Evolutionary conservation across 768 basidiomycete species (phyloP), one percentile per base, ranked within the genome.

Genomic region (Mycena epipterygia): DNA sequence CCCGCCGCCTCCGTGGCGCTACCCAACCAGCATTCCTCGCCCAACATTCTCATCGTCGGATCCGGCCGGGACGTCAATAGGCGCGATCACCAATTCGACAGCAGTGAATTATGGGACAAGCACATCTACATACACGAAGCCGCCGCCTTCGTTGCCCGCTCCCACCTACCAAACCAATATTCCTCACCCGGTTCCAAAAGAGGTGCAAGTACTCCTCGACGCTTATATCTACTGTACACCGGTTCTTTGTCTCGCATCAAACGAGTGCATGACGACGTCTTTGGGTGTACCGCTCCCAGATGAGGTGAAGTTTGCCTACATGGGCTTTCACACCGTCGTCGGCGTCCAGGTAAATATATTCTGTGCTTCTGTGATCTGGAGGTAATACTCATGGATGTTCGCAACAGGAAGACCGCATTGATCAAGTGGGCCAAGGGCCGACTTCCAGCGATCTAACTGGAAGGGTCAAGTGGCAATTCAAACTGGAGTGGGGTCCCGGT

Each of bases 311-410:
- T 87, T 81, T 71, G 76, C 75, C 44, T 85, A 84, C 72, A 76
- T 89, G 75, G 89, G 89, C 0, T 83, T 83, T 46, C 89, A 87
- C 71, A 80, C 79, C 35, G 73, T 90, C 62, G 76, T 83, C 19
- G 76, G 79, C 16, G 73, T 88, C 8, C 78, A 79, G 75, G 89
- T 84, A 68, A 79, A 73, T 30, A 30, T 44, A 44, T 66, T 64
- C 44, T 19, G 27, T 48, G 32, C 23, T 3, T 12, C 9, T 48
- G 63, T 25, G 12, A 19, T 17, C 14, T n/a, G 39, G 5, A 23
- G 23, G 46, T 33, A 30, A 62, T 52, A 17, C 14, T 52, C 29
- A 63, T 29, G 52, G 52, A 32, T 57, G 30, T 48, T 32, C 33
- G n/a, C 42, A 30, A 69, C 67, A 80, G 79, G 79, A 81, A 73